Conservation (phyloP, 805 yeast genomes). For the Saturnispora saitoi region DNA sequence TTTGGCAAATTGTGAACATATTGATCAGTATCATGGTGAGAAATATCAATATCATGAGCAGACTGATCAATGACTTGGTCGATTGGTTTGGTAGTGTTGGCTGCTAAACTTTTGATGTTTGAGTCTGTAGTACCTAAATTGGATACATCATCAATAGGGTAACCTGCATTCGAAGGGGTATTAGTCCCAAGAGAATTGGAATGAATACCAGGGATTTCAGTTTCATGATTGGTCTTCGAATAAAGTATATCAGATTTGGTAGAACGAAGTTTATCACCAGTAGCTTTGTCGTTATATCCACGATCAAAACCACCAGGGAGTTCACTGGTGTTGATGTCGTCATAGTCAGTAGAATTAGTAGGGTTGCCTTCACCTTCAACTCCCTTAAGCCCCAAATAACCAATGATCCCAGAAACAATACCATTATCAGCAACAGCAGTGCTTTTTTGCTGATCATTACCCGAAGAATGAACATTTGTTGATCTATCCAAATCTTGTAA, state of each 20-base stretch:
- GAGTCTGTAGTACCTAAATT: not conserved
- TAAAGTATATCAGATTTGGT: not conserved
- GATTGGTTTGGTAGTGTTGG: not conserved
- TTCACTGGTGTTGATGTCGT: not conserved
- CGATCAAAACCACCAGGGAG: conserved; percentile 4
- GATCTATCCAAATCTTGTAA: not conserved
- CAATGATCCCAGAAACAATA: conserved; percentile 5
- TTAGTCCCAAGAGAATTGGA: not conserved
- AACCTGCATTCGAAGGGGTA: too few species aligned
- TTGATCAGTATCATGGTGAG: not conserved
- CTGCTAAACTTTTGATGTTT: not conserved
- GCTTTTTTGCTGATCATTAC: not conserved
- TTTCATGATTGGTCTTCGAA: not conserved
- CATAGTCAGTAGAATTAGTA: not conserved
- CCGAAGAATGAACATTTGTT: not conserved
- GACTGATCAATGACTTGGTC: not conserved
- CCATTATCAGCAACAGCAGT: not conserved
- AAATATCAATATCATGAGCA: not conserved
- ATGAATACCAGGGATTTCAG: not conserved
- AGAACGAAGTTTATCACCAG: not conserved
- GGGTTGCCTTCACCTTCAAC: not conserved
- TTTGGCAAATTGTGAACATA: not conserved
- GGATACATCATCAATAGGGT: not conserved
- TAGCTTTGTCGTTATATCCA: not conserved
- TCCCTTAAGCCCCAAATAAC: conserved; percentile 9